Conservation (phyloP, 2,329 filamentous ascomycete species). For the Rhynchosporium graminicola region DNA sequence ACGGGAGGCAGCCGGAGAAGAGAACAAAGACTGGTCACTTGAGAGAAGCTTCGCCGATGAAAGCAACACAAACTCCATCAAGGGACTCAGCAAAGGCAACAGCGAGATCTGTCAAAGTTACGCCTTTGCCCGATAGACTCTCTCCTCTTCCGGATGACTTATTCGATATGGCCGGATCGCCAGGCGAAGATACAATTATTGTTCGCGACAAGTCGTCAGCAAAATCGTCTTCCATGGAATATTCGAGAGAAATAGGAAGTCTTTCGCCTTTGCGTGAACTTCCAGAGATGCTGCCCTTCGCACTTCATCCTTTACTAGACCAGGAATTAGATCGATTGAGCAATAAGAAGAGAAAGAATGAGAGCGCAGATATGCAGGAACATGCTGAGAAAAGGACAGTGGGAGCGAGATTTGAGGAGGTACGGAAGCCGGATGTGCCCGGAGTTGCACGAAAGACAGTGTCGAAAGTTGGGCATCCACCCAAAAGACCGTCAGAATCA, state of each 20-base stretch:
- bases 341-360: conserved; percentile 27
- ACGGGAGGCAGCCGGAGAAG: conserved; percentile 35
- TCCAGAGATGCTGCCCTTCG: conserved; percentile 38
- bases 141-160: conserved; percentile 36
- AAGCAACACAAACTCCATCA: conserved; percentile 17
- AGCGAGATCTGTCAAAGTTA: conserved; percentile 25
- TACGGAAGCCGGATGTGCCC: conserved; percentile 37
- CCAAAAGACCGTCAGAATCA: conserved; percentile 34
- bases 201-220: conserved; percentile 22
- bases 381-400: conserved; percentile 30
- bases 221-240: conserved; percentile 11
- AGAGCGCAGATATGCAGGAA: neutral
- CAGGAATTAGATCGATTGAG: conserved; percentile 35
- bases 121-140: conserved; percentile 31
- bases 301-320: conserved; percentile 38
- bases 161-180: conserved; percentile 22
- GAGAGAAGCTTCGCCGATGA: conserved; percentile 20
- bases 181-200: conserved; percentile 28
- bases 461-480: conserved; percentile 38
- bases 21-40: conserved; percentile 34
- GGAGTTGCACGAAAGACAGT: conserved; percentile 40
- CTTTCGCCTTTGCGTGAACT: conserved; percentile 32
- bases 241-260: conserved; percentile 4
- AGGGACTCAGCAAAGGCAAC: conserved; percentile 23
- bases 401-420: conserved; percentile 39